Evolutionary conservation across 352 stramenopile genomes (phyloP), one percentile per base, ranked within the genome.

Genomic region (Phytophthora pluvialis): DNA sequence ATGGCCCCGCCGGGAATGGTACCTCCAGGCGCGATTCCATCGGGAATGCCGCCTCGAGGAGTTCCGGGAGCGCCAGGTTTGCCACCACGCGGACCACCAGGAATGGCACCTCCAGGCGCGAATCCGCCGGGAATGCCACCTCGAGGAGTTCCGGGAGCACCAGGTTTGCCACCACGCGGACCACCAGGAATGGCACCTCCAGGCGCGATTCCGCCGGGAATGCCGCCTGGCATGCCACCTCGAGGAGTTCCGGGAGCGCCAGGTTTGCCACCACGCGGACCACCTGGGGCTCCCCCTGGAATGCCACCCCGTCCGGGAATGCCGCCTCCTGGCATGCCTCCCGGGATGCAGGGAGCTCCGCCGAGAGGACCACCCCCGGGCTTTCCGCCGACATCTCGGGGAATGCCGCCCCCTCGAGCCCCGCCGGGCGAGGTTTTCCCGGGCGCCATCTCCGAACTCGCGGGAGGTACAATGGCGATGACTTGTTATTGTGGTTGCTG

Each of bases 41-140:
- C 66, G 36, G 61, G 68, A 25, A 75, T 78, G 53, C 60, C 64
- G 8, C 64, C 60, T 28, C 42, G 64, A 56, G 69, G 31, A 26
- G 55, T 62, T 25, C 60, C 64, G 57, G 71, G 65, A 40, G 52
- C 21, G 29, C 60, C 25, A 36, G 54, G 55, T 10, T 59, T 72
- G 49, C 47, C 48, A 5, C 64, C 64, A 33, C 42, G 57, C 36
- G 49, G 21, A 33, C 36, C 59, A 15, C 64, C 65, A 10, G 53
- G 57, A 45, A 67, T 67, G 63, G 55, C 43, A n/a, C 63, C 63
- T 21, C 64, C 57, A 5, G 65, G 65, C 3, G 32, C 63, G 44
- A 31, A 62, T 13, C 54, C 64, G 15, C 45, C 56, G n/a, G 50
- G 68, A 18, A 70, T 69, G 36, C 48, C 58, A 11, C 60, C 60